Evolutionary conservation across 2,329 filamentous ascomycete species (phyloP), one percentile per base, ranked within the genome.

Genomic region (Aaosphaeria arxii): DNA sequence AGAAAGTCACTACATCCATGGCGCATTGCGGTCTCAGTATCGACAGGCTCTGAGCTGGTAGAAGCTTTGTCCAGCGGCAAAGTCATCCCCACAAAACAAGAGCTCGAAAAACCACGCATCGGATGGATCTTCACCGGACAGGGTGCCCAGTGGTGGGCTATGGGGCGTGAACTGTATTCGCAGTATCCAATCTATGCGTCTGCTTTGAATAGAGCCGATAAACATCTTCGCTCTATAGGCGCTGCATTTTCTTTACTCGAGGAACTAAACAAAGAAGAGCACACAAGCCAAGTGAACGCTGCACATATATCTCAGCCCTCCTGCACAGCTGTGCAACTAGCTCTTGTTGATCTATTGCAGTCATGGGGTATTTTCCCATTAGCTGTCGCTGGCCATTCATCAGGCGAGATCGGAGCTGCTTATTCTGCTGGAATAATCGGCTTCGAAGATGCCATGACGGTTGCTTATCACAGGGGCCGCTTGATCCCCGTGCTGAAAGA

Each of bases 91-190:
- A 47, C 45, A 11, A 62, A 59, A 31, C 53, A 59, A 47, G 57
- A 59, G 5, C 40, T 49, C 13, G 55, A 55, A 13, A 43, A 40
- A 6, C 47, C 49, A 43, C 50, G 56, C 9, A 44, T 61, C 5
- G 60, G 56, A 5, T 67, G 56, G 43, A 50, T 66, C 4, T 68
- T 62, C 49, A 67, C 63, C 3, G 66, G 66, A 4, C 66, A 69
- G 45, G 66, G 66, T 11, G 63, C 64, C 4, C 63, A 67, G 36
- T 69, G 64, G 64, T 57, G 55, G 52, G 58, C 56, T 7, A 67
- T 67, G 63, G 62, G 63, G 1, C 47, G 48, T 36, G 55, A 60
- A 43, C 49, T 56, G 11, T 47, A 45, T 17, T 13, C 46, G 7
- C n/a, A 9, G n/a, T 49, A 53, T 30, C 43, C 47, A 2, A 46